Conservation (phyloP, 2,329 filamentous ascomycete species). For the Arthroderma sp. region DNA sequence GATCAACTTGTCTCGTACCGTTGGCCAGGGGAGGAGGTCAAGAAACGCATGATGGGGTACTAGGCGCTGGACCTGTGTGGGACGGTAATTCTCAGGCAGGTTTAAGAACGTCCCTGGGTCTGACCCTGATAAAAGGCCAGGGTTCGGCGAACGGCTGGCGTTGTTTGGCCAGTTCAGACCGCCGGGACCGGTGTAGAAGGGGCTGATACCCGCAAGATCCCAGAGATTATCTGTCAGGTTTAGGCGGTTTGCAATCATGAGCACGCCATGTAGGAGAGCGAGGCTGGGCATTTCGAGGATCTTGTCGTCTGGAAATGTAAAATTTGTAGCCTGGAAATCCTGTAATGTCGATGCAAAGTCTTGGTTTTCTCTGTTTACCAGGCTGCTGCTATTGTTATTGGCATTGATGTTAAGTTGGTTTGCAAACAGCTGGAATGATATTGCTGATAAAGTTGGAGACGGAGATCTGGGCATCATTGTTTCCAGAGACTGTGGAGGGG, state of each 20-base stretch:
- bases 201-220: constrained; percentile 35
- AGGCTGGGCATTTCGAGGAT: constrained; percentile 38
- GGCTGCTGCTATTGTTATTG: neutral
- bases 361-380: constrained; percentile 1
- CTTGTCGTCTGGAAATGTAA: constrained; percentile 35
- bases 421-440: constrained; percentile 8
- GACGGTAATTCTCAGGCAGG: constrained; percentile 37
- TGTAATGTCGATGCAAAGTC: constrained; percentile 12
- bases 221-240: constrained; percentile 32
- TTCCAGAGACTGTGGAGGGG: constrained; percentile 5
- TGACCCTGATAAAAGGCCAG: too few species aligned
- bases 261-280: constrained; percentile 35
- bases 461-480: constrained; percentile 1
- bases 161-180: neutral
- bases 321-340: constrained; percentile 13
- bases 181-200: constrained; percentile 27
- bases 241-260: constrained; percentile 37
- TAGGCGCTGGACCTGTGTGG: constrained; percentile 37
- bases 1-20: constrained; percentile 40
- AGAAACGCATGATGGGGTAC: constrained; percentile 45
- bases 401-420: constrained; percentile 4
- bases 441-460: constrained; percentile 3
- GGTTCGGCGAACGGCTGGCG: neutral
- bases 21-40: constrained; percentile 47
- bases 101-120: constrained; percentile 12